These are phyloP conservation scores for Edaphochlamys debaryana DNA, from an alignment of 139 green algal genomes.

Conservation along the genomic window DNA sequence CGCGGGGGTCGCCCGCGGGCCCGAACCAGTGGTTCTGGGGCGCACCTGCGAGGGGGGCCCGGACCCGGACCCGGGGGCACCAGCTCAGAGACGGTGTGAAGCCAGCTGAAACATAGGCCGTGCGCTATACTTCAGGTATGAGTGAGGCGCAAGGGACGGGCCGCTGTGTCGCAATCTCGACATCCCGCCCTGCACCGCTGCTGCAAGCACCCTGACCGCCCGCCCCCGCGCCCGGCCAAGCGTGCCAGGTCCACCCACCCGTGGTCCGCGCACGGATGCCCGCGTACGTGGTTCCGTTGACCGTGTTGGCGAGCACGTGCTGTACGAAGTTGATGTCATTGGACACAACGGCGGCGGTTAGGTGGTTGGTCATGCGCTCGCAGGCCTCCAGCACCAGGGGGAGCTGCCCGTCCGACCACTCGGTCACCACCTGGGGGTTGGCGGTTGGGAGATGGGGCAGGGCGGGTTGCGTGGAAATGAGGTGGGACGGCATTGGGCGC, in stretches of 20 bases:
- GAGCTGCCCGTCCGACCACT: constrained; percentile 83
- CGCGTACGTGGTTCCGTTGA: constrained; percentile 98
- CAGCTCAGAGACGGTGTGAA: too few species aligned
- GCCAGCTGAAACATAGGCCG: too few species aligned
- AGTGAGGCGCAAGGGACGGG: too few species aligned
- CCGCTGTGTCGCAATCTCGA: too few species aligned
- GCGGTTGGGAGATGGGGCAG: too few species aligned
- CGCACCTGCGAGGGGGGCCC: constrained; percentile 80
- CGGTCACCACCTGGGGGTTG: constrained; percentile 84
- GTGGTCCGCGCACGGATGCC: constrained; percentile 92
- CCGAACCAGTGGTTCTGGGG: constrained; percentile 99
- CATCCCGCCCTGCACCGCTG: too few species aligned
- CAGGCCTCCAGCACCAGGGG: constrained; percentile 83
- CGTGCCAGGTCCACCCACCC: constrained; percentile 36
- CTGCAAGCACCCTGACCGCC: too few species aligned
- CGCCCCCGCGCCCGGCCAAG: background rate
- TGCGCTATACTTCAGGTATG: too few species aligned
- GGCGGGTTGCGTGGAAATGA: background rate
- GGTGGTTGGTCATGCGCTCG: constrained; percentile 92
- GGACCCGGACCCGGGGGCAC: too few species aligned
- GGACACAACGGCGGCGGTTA: constrained; percentile 91
- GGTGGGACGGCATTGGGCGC: constrained; percentile 34
- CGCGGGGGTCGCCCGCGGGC: constrained; percentile 91
- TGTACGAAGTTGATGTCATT: constrained; percentile 75
- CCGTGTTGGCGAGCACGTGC: constrained; percentile 89